Base-by-base conservation (phyloP, 768 basidiomycete species). In the Mycena kentingensis region DNA sequence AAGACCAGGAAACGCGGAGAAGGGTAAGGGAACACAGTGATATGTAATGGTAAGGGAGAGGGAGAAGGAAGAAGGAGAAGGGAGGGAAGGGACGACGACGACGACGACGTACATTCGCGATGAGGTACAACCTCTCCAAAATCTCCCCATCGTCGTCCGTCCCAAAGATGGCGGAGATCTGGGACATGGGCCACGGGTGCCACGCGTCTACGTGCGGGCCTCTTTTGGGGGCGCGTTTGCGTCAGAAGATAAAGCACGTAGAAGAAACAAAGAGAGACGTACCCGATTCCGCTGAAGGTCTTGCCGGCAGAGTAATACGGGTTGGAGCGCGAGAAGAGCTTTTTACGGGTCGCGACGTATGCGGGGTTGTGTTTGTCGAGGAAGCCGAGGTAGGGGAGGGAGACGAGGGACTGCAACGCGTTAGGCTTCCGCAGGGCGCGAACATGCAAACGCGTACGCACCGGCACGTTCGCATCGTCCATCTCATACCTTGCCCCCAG, bases 401-500 rank as follows among this genome's bases (percentile, higher is more conserved):
- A 85, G 21, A 91, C 69, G n/a, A 90, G 72, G 0, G 88, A 88
- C 87, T 90, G 56, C 42, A 19, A 15, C 36, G 8, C 24, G 16
- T 26, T 44, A 35, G 19, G 31, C n/a, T n/a, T 6, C 12, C 16
- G 10, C 22, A 21, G 31, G 37, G 37, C 16, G 19, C 28, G 15
- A 25, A 29, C 42, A 6, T 21, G 28, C 11, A 24, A 52, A 41
- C 22, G 19, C 24, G 31, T 4, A 65, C 83, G 60, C 65, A 88
- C 87, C 4, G 89, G 89, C 36, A 91, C 89, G 58, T 91, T 91
- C 5, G 89, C 89, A 58, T 91, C 89, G 58, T 90, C 89, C 89
- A 90, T 90, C 18, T 89, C 80, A 65, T 89, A 88, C 51, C 81
- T 73, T 10, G 82, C 79, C 28, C 88, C 86, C 44, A 86, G 77